These are phyloP conservation scores for Ceratobasidium sp. DNA, from an alignment of 1,284 basidiomycete species.

Conservation along the genomic window DNA sequence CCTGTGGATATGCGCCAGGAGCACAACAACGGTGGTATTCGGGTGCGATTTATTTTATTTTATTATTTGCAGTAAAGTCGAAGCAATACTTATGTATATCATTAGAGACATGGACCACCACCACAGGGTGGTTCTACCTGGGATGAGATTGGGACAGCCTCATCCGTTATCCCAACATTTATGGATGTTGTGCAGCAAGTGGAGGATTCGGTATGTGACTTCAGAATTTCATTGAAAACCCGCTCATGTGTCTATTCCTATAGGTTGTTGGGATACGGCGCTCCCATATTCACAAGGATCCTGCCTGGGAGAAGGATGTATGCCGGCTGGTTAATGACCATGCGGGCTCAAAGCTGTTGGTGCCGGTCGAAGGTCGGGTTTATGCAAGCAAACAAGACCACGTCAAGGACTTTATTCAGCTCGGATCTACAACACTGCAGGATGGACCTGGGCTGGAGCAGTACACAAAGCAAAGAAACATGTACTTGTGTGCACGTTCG, in stretches of 20 bases:
- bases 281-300: conserved; percentile 16
- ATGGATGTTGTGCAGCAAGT: conserved; percentile 2
- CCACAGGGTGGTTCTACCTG: not conserved
- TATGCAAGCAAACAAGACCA: not conserved
- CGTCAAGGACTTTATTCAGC: not conserved
- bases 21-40: conserved; percentile 3
- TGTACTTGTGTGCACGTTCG: not conserved
- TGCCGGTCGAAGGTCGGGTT: not conserved
- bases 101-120: not conserved
- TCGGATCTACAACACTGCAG: not conserved
- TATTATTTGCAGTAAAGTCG: no score
- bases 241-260: not conserved
- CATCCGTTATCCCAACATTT: not conserved
- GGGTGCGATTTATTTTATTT: not conserved
- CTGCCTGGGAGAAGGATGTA: not conserved
- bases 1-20: conserved; percentile 18
- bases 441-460: not conserved
- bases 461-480: not conserved
- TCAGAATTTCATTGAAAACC: not conserved
- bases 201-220: not conserved
- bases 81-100: no score
- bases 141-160: not conserved
- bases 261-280: not conserved
- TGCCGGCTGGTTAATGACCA: not conserved
- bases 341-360: not conserved